A percentile compares a stretch with the other conserved stretches of the same genome.
These are phyloP conservation scores for Dothideomycetes sp. DNA, from an alignment of 2,329 filamentous ascomycete genomes.

Conservation along the genomic window DNA sequence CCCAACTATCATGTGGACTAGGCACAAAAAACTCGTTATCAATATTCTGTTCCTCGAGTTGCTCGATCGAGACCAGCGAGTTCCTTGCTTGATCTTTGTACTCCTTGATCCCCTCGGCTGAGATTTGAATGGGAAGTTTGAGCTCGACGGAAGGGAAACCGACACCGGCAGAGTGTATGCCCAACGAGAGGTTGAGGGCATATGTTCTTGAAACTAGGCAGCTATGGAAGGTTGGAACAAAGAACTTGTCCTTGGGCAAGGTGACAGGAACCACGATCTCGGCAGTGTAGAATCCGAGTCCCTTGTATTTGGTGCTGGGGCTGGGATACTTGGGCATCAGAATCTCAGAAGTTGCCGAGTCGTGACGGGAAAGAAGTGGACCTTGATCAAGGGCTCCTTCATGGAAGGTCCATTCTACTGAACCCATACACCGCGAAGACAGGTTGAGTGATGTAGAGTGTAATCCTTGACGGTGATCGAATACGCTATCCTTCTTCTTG, in stretches of 20 bases:
- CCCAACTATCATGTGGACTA: constrained; percentile 3
- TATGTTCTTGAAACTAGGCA: constrained; percentile 60
- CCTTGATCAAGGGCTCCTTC: constrained; percentile 14
- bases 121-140: constrained; percentile 39
- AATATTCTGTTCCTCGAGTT: constrained; percentile 22
- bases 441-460: constrained; percentile 46
- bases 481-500: constrained; percentile 31
- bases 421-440: constrained; percentile 47
- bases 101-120: constrained; percentile 16
- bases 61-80: constrained; percentile 16
- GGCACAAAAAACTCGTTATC: constrained; percentile 25
- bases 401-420: constrained; percentile 49
- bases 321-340: constrained; percentile 25
- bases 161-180: constrained; percentile 35
- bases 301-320: constrained; percentile 34
- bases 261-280: constrained; percentile 55
- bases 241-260: constrained; percentile 51
- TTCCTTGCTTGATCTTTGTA: constrained; percentile 16
- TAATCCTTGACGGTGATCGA: constrained; percentile 41
- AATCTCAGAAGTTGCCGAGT: constrained; percentile 30
- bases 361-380: constrained; percentile 28
- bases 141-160: constrained; percentile 25
- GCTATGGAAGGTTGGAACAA: constrained; percentile 60
- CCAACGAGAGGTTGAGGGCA: constrained; percentile 49
- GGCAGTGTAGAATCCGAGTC: constrained; percentile 49